Percentiles rank a stretch among this genome's conserved stretches.
These are phyloP conservation scores for Dendrobium catenatum DNA, from an alignment of 106 monocot species.

Conservation along the genomic window DNA sequence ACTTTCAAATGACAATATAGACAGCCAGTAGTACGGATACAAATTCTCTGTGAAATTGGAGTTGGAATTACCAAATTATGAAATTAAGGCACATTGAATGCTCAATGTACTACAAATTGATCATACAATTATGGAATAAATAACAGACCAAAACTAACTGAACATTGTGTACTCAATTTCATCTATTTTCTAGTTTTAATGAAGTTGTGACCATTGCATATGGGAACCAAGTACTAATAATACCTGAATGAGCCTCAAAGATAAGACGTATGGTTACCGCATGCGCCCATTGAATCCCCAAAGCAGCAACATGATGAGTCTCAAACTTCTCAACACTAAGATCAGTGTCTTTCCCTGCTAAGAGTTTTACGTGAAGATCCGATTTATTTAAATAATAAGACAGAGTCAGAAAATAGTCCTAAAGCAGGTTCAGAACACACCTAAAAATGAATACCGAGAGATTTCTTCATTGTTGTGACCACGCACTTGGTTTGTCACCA, in stretches of 20 bases:
- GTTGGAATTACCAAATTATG: neutral
- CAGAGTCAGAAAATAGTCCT: neutral
- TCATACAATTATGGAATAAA: neutral
- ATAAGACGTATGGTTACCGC: constrained; percentile 81
- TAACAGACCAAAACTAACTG: neutral
- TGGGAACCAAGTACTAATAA: neutral
- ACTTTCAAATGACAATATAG: neutral
- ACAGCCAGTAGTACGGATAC: neutral
- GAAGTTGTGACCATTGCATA: neutral
- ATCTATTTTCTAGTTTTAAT: neutral
- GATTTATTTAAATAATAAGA: neutral
- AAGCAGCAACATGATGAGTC: constrained; percentile 66
- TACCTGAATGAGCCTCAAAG: constrained; percentile 90
- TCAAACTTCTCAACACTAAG: constrained; percentile 30
- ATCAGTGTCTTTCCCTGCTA: constrained; percentile 11
- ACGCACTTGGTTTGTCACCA: constrained; percentile 93
- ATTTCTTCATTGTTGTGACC: constrained; percentile 47
- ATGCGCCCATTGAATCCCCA: constrained; percentile 96
- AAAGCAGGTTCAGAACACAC: constrained; percentile 15
- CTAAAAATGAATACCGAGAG: constrained; percentile 71
- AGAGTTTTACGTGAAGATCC: neutral
- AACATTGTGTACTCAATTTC: neutral
- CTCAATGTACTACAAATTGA: neutral
- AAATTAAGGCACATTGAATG: neutral
- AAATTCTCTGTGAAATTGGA: neutral